phyloP scores from a whole-genome alignment of 1,284 basidiomycete species.

The Schizophyllum amplum region DNA sequence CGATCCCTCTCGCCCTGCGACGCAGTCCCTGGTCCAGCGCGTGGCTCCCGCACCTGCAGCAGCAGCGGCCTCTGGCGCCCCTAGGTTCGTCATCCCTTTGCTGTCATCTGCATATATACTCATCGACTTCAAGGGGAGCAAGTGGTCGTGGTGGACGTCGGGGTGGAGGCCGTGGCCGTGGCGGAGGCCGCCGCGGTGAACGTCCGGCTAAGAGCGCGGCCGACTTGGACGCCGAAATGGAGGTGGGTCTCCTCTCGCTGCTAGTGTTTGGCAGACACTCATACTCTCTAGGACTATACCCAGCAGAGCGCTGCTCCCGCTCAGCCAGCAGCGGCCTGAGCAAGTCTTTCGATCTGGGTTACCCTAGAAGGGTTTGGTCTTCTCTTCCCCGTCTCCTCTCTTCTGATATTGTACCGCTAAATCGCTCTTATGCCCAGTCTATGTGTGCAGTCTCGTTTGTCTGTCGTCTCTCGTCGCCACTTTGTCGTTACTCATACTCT shows the following conservation, averaged over 20 bases:
- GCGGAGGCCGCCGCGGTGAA: slow-evolving; percentile 58
- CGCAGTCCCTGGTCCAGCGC: slow-evolving; percentile 55
- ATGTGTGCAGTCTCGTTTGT: background rate
- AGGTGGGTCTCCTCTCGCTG: slow-evolving; percentile 37
- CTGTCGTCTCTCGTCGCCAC: background rate
- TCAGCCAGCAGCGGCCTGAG: too few relatives aligned
- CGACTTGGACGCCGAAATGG: slow-evolving; percentile 80
- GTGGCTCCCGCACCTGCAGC: slow-evolving; percentile 54
- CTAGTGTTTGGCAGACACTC: slow-evolving; percentile 1
- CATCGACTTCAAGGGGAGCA: slow-evolving; percentile 16
- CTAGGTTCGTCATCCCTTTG: slow-evolving; percentile 36
- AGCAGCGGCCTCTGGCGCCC: slow-evolving; percentile 26
- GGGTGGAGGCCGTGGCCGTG: slow-evolving; percentile 44
- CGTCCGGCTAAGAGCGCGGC: slow-evolving; percentile 60
- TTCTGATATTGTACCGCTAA: background rate
- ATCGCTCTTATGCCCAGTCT: background rate
- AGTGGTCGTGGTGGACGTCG: slow-evolving; percentile 34
- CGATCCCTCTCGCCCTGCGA: slow-evolving; percentile 72
- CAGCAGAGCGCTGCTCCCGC: background rate
- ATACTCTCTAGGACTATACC: slow-evolving; percentile 34
- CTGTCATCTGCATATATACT: slow-evolving; percentile 5
- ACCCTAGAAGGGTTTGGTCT: too few relatives aligned
- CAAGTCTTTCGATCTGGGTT: too few relatives aligned
- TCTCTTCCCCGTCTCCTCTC: too few relatives aligned
- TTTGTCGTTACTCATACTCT: background rate